A percentile compares a stretch with the other conserved stretches of the same genome.
Conservation (phyloP, 164 flowering plant genomes). For the Euptelea pleiosperma region DNA sequence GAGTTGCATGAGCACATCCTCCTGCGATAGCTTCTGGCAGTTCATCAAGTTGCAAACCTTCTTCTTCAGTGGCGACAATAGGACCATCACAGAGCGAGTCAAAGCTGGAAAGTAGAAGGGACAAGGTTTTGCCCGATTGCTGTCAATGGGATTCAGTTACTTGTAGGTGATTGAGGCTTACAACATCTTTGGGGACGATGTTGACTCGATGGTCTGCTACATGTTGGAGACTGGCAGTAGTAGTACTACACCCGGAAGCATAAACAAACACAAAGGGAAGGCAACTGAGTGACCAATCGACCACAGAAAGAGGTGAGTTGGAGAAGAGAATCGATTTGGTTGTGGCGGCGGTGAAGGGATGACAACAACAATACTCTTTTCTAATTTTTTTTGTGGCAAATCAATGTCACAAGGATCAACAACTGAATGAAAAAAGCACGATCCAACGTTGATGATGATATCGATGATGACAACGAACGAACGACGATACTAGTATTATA, state of each 20-base stretch:
- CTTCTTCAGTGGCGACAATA: conserved; percentile 64
- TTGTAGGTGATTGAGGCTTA: conserved; percentile 75
- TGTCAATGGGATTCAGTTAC: conserved; percentile 92
- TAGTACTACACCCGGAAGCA: conserved; percentile 20
- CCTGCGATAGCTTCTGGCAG: conserved; percentile 79
- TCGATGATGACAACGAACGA: too few species aligned
- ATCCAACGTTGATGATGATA: too few species aligned
- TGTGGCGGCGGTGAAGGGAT: too few species aligned
- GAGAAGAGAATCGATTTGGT: too few species aligned
- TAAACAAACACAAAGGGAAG: conserved; percentile 71
- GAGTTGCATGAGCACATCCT: conserved; percentile 93
- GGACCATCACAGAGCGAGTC: conserved; percentile 57
- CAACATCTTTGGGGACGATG: conserved; percentile 90
- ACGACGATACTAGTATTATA: too few species aligned
- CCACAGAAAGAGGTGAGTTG: too few species aligned
- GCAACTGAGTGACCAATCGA: conserved; percentile 67
- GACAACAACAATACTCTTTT: too few species aligned
- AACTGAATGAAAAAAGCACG: too few species aligned
- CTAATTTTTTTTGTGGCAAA: too few species aligned
- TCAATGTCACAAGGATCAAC: too few species aligned
- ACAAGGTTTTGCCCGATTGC: conserved; percentile 25
- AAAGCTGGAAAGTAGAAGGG: conserved; percentile 28
- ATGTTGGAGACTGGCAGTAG: conserved; percentile 61
- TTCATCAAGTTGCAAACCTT: conserved; percentile 85
- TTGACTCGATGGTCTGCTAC: conserved; percentile 83